Evolutionary conservation across 768 basidiomycete species (phyloP), one percentile per base, ranked within the genome.

Genomic region (Rhodosporidiobolus odoratus): DNA sequence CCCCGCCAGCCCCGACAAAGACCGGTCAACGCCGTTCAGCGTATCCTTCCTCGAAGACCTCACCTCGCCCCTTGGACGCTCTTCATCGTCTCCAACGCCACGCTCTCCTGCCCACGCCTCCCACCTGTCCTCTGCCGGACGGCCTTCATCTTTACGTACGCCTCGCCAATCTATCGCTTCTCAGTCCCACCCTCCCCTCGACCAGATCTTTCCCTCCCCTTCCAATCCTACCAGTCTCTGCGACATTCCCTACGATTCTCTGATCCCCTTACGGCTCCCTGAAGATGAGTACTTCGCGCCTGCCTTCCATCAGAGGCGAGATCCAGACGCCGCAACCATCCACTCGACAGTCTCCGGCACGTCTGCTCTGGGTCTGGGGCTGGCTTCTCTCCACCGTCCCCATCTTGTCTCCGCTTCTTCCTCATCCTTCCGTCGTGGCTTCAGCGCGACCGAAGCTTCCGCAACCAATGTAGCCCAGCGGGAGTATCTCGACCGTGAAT

Each of bases 401-500:
- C 43, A 25, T 16, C 60, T 62, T 37, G 30, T 58, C 56, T 21
- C 50, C 35, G 66, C 58, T 0, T 66, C 67, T 0, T 64, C 71
- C 0, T 66, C 63, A 2, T 53, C 69, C 9, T 37, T 58, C 34
- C 68, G 65, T 8, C 65, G 68, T 17, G 45, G 65, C 0, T 23
- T 54, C 2, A 70, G 68, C 54, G 41, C 69, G 56, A 40, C 37
- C 72, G 72, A 74, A 1, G 41, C 50, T 3, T 3, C 40, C 2
- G 43, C 62, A 9, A 68, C 62, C 27, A 74, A 74, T 50, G 58
- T 74, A 58, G 80, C 80, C 15, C 75, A 78, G n/a, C 59, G 75
- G 27, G 75, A 76, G 6, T 83, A 78, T 62, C 77, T 80, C 68
- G 79, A 82, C 25, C 84, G 92, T 21, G 96, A 99, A 71, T 82